Conservation (phyloP, 2,329 filamentous ascomycete species). For the Aureobasidium uvarum region DNA sequence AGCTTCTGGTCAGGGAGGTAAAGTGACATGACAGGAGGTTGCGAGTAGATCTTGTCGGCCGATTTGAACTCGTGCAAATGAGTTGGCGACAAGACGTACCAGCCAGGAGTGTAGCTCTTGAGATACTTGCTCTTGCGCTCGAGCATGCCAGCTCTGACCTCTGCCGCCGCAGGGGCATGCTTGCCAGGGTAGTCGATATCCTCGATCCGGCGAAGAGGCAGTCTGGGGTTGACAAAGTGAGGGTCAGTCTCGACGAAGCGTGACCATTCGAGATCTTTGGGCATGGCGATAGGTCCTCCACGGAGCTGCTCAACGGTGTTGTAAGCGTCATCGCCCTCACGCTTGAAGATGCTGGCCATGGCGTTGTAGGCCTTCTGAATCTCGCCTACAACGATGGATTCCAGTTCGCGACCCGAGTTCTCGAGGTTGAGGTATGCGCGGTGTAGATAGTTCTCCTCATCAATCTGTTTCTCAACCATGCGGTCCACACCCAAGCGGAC, state of each 20-base stretch:
- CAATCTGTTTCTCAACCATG: constrained; percentile 86
- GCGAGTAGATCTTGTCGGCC: constrained; percentile 78
- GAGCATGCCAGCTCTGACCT: constrained; percentile 85
- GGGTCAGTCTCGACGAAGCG: constrained; percentile 76
- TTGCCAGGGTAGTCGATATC: constrained; percentile 90
- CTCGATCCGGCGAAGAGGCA: constrained; percentile 73
- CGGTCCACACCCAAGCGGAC: constrained; percentile 81
- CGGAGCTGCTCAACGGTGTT: constrained; percentile 76
- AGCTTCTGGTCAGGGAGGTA: constrained; percentile 94
- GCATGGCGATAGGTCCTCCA: constrained; percentile 83
- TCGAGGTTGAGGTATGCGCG: constrained; percentile 90
- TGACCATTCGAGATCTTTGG: constrained; percentile 89
- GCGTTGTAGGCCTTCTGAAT: constrained; percentile 98
- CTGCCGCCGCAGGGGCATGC: constrained; percentile 75
- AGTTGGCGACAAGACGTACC: constrained; percentile 95
- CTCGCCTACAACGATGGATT: constrained; percentile 94
- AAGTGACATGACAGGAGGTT: constrained; percentile 92
- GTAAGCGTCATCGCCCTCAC: constrained; percentile 81
- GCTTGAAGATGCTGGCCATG: constrained; percentile 85
- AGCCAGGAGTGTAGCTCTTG: constrained; percentile 94
- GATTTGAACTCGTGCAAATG: constrained; percentile 99
- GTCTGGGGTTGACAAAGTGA: constrained; percentile 80
- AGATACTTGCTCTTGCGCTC: constrained; percentile 99
- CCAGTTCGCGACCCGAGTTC: constrained; percentile 87
- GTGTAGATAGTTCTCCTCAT: constrained; percentile 97